Percentiles rank a stretch among this genome's conserved stretches.
Conservation (phyloP, 768 basidiomycete genomes). For the Gelatoporia subvermispora region DNA sequence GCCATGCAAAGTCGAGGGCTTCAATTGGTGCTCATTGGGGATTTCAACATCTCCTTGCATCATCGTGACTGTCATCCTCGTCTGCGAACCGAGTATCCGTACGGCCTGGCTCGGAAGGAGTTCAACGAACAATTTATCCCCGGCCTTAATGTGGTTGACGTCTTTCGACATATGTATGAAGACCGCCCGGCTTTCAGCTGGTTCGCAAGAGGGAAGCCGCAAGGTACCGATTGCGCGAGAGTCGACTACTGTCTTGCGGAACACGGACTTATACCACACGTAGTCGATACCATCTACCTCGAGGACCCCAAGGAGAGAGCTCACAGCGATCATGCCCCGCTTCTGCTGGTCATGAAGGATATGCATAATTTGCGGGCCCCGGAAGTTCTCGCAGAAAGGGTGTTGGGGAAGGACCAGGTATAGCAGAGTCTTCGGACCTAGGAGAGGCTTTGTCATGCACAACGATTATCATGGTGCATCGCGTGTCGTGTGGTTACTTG, state of each 20-base stretch:
- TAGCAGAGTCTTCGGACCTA: no score
- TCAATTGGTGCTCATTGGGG: conserved; percentile 19
- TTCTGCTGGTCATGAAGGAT: conserved; percentile 13
- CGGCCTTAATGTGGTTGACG: conserved; percentile 13
- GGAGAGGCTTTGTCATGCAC: not conserved
- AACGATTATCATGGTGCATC: not conserved
- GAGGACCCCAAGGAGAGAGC: conserved; percentile 19
- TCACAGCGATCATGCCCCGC: conserved; percentile 21
- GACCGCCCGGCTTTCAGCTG: conserved; percentile 18
- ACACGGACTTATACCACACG: conserved; percentile 7
- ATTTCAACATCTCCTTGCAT: conserved; percentile 22
- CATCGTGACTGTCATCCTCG: conserved; percentile 17
- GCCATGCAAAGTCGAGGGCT: conserved; percentile 18
- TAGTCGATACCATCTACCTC: conserved; percentile 16
- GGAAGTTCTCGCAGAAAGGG: not conserved
- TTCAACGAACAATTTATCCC: conserved; percentile 22
- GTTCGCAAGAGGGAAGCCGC: conserved; percentile 23
- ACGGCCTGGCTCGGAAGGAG: conserved; percentile 17
- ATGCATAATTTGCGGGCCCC: conserved; percentile 4
- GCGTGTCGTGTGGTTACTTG: no score
- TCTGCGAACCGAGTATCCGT: conserved; percentile 20
- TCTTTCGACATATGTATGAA: conserved; percentile 17
- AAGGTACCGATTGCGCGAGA: conserved; percentile 18
- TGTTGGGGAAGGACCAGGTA: not conserved
- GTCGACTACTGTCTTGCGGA: conserved; percentile 23